Evolutionary conservation across 176 grass and related monocot species (phyloP).

Genomic region (Carex pumila): DNA sequence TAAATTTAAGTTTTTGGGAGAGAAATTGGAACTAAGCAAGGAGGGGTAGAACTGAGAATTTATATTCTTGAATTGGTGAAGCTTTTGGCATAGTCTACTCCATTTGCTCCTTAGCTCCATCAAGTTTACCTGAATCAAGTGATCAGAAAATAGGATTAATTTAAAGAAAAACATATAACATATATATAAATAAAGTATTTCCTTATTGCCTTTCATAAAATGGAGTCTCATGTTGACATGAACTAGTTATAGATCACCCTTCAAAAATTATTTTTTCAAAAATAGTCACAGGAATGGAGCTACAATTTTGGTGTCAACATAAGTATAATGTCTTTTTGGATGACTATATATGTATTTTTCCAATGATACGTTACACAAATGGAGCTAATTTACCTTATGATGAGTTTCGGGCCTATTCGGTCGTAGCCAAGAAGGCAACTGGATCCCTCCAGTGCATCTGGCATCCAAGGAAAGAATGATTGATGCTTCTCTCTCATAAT

Average conservation of each 20-base stretch:
- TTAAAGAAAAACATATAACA: background rate
- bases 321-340: background rate
- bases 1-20: constrained; percentile 4
- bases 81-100: constrained; percentile 65
- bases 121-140: constrained; percentile 38
- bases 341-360: background rate
- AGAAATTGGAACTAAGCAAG: constrained; percentile 19
- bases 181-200: no score
- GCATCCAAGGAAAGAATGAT: constrained; percentile 27
- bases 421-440: constrained; percentile 46
- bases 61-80: constrained; percentile 38
- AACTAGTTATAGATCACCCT: background rate
- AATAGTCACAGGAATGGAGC: background rate
- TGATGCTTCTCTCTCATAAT: constrained; percentile 75
- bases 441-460: constrained; percentile 15
- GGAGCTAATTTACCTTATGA: constrained; percentile 37
- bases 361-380: background rate
- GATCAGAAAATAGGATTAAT: background rate
- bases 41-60: constrained; percentile 23
- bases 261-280: background rate
- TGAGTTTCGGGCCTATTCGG: constrained; percentile 18
- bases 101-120: constrained; percentile 78
- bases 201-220: background rate
- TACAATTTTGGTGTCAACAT: background rate
- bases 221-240: background rate